Evolutionary conservation across 768 basidiomycete species (phyloP).

Genomic region (Xanthoconium purpureum): DNA sequence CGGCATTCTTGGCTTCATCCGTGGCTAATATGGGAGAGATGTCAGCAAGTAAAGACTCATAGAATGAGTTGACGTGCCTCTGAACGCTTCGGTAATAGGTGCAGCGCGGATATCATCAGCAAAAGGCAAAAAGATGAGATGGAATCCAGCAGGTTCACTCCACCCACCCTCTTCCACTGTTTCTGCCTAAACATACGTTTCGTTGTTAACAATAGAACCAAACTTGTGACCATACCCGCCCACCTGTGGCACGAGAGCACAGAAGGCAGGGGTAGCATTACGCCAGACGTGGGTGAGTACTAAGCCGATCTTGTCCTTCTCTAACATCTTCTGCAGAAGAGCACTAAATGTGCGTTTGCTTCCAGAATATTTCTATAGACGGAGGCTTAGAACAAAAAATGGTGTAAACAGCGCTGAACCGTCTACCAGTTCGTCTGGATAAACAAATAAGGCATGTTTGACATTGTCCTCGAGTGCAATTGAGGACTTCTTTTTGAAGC

Average conservation of each 20-base stretch:
- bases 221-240: neutral
- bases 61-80: slow-evolving; percentile 44
- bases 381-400: neutral
- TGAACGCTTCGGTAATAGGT: slow-evolving; percentile 60
- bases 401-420: neutral
- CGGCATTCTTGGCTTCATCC: slow-evolving; percentile 62
- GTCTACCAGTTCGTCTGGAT: slow-evolving; percentile 84
- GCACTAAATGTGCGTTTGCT: slow-evolving; percentile 92
- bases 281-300: slow-evolving; percentile 65
- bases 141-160: slow-evolving; percentile 86
- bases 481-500: slow-evolving; percentile 75
- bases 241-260: slow-evolving; percentile 85
- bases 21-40: slow-evolving; percentile 46
- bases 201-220: neutral
- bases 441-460: slow-evolving; percentile 88
- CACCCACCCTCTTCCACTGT: slow-evolving; percentile 65
- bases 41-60: neutral
- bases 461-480: slow-evolving; percentile 86
- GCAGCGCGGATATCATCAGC: slow-evolving; percentile 89
- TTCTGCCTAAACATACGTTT: slow-evolving; percentile 53
- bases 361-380: slow-evolving; percentile 70
- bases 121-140: slow-evolving; percentile 90
- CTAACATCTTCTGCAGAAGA: slow-evolving; percentile 75
- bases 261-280: slow-evolving; percentile 76
- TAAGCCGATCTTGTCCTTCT: slow-evolving; percentile 81